Base-by-base conservation (phyloP, 208 protist genomes). In the Leishmania martiniquensis region DNA sequence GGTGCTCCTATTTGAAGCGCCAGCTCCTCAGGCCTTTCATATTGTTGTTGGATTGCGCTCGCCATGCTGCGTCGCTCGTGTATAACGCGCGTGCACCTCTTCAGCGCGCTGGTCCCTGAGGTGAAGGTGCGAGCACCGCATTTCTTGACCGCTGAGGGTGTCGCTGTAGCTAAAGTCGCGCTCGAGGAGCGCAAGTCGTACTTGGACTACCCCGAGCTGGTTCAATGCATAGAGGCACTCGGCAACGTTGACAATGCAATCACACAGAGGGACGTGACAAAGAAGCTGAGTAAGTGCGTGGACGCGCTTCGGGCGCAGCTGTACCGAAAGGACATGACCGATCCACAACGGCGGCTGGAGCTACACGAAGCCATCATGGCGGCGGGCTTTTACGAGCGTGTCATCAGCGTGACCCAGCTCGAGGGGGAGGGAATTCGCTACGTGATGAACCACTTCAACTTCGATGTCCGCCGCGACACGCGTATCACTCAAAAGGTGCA, bases 281-380 rank as follows among this genome's bases (percentile, higher is more conserved):
- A 82, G 37, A 65, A 84, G 42, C 83, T 97, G 13, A 70, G 82
- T 15, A 68, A 88, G 49, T 87, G 83, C 63, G 88, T 94, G 7
- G 88, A 89, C 42, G 65, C 22, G 1, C 86, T 91, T 47, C 90
- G 94, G 10, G 80, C 82, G 7, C 82, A 86, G 57, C 71, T 97
- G 62, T 95, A 96, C 82, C 85, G 88, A 29, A 90, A 89, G 65
- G 75, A 83, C 55, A 83, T 72, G 57, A 83, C 29, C 10, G 87
- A 97, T 74, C 87, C 92, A 29, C 85, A 87, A 29, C 80, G 85
- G 15, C 92, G 94, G 13, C 81, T 96, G 32, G 87, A 96, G 77
- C 67, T 97, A 5, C 94, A 97, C 72, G 92, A 97, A 71, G 87
- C 87, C n/a, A 92, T 97, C 75, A 97, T 97, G 94, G 94, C 89